A percentile compares a stretch with the other conserved stretches of the same genome.
These are phyloP conservation scores for Diaporthe sp. DNA, from an alignment of 2,329 filamentous ascomycete species.

Conservation along the genomic window DNA sequence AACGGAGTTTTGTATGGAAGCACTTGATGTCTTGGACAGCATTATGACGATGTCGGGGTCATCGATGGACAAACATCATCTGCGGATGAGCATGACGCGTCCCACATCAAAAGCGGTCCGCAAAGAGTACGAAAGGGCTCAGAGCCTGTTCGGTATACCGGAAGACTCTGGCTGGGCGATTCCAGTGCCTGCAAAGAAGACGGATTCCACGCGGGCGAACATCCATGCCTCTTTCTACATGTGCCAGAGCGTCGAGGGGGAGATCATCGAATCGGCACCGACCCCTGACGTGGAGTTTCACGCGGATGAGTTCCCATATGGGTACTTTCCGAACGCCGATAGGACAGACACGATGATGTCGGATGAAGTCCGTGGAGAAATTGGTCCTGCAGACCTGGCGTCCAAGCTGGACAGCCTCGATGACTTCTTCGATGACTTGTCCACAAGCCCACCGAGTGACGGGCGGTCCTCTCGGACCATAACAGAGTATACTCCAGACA, in stretches of 20 bases:
- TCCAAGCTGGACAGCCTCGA: slow-evolving; percentile 84
- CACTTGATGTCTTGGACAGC: slow-evolving; percentile 90
- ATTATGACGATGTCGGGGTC: slow-evolving; percentile 95
- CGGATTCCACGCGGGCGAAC: slow-evolving; percentile 86
- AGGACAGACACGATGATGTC: slow-evolving; percentile 94
- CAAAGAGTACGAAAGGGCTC: slow-evolving; percentile 94
- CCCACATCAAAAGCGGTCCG: slow-evolving; percentile 86
- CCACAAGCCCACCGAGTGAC: slow-evolving; percentile 71
- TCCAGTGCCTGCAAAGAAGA: slow-evolving; percentile 91
- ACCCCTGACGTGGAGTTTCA: slow-evolving; percentile 95
- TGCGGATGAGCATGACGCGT: slow-evolving; percentile 98
- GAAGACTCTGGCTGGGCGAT: slow-evolving; percentile 97
- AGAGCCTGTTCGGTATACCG: slow-evolving; percentile 96
- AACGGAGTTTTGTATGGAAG: slow-evolving; percentile 94
- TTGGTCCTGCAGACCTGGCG: slow-evolving; percentile 85
- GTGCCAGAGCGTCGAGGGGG: slow-evolving; percentile 78
- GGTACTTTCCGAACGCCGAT: slow-evolving; percentile 80
- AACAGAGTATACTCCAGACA: slow-evolving; percentile 74
- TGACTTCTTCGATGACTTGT: slow-evolving; percentile 83
- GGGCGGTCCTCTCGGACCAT: slow-evolving; percentile 73
- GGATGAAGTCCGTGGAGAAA: slow-evolving; percentile 80
- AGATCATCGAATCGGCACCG: slow-evolving; percentile 70
- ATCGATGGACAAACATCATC: slow-evolving; percentile 92
- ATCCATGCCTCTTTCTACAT: slow-evolving; percentile 98
- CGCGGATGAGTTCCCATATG: slow-evolving; percentile 86